A percentile compares a stretch with the other conserved stretches of the same genome.
Evolutionary conservation across 805 yeast genomes (phyloP).

Genomic region (Ogataea paraovalis): DNA sequence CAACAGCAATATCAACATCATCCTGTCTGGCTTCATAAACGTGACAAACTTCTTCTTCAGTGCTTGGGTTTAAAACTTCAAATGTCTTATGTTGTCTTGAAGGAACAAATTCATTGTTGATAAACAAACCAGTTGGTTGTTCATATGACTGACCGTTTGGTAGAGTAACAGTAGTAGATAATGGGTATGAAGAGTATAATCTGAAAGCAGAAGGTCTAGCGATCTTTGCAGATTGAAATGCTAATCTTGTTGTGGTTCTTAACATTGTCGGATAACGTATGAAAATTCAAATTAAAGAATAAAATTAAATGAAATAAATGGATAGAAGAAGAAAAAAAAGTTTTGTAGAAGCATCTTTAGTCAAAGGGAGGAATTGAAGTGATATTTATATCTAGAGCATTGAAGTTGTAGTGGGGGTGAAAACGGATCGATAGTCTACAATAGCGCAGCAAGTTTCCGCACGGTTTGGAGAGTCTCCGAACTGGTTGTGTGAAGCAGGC

Average conservation of each 20-base stretch:
- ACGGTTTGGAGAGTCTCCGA: too few relatives aligned
- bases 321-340: neutral
- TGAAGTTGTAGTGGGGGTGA: neutral
- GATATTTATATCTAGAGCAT: constrained; percentile 1
- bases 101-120: constrained; percentile 52
- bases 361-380: neutral
- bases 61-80: constrained; percentile 46
- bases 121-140: constrained; percentile 59
- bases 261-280: constrained; percentile 11
- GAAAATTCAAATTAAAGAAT: neutral
- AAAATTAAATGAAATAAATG: neutral
- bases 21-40: constrained; percentile 53
- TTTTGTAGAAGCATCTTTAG: too few relatives aligned
- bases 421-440: too few relatives aligned
- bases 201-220: constrained; percentile 17
- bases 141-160: constrained; percentile 67
- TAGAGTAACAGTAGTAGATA: constrained; percentile 38
- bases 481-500: too few relatives aligned
- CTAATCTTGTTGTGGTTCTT: constrained; percentile 15
- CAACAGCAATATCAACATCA: constrained; percentile 68
- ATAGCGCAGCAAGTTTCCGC: too few relatives aligned
- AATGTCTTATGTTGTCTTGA: constrained; percentile 50
- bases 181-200: constrained; percentile 32
- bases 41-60: constrained; percentile 47
- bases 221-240: constrained; percentile 10